Evolutionary conservation across 2,329 filamentous ascomycete genomes (phyloP).

Genomic region (Neocatenulostroma microsporum): DNA sequence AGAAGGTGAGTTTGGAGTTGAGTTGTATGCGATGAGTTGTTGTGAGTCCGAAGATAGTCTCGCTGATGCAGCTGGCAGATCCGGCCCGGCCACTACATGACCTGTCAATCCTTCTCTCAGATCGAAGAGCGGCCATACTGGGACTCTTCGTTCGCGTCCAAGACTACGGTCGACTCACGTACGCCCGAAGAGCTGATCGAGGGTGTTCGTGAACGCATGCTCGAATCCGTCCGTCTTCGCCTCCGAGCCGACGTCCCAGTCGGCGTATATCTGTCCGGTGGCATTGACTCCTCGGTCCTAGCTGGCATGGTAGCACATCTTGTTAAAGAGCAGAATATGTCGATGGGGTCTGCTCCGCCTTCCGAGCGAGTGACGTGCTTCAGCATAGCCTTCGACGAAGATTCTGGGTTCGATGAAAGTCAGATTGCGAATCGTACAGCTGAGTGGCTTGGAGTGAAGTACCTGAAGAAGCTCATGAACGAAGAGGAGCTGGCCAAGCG

Average conservation of each 20-base stretch:
- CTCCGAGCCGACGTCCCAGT: conserved; percentile 52
- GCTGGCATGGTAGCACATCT: conserved; percentile 51
- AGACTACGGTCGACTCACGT: conserved; percentile 35
- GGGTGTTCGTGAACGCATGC: conserved; percentile 42
- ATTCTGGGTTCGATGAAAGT: conserved; percentile 45
- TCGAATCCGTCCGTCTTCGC: conserved; percentile 47
- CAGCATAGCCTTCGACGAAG: conserved; percentile 46
- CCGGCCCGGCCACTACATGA: conserved; percentile 39
- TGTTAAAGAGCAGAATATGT: conserved; percentile 39
- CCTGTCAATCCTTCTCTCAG: conserved; percentile 32
- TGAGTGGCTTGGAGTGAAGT: conserved; percentile 41
- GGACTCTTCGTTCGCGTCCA: conserved; percentile 45
- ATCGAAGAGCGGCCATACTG: conserved; percentile 43
- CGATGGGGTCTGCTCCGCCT: conserved; percentile 39
- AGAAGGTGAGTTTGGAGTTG: conserved; percentile 32
- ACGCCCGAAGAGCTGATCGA: conserved; percentile 45
- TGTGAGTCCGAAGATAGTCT: too few relatives aligned
- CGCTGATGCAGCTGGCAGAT: conserved; percentile 27
- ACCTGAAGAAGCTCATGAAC: conserved; percentile 37
- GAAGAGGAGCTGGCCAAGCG: conserved; percentile 37
- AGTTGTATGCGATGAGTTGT: too few relatives aligned
- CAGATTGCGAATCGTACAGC: conserved; percentile 42
- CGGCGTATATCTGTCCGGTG: conserved; percentile 51
- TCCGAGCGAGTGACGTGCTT: conserved; percentile 41
- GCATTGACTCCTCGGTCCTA: conserved; percentile 51